phyloP scores from a whole-genome alignment of 75 land plant genomes.

The Selaginella tamariscina region DNA sequence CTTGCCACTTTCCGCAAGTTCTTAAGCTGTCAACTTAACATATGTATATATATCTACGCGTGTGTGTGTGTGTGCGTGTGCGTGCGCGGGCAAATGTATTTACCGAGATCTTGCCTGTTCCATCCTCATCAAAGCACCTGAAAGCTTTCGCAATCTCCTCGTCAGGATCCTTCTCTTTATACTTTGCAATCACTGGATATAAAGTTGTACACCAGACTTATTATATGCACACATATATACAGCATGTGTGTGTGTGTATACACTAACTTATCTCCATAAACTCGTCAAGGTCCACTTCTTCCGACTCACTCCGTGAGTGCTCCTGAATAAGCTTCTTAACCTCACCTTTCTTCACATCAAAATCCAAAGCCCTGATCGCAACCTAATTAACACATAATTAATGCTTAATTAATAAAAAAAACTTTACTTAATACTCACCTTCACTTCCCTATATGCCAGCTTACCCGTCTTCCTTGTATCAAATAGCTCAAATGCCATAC shows the following conservation, averaged over 20 bases:
- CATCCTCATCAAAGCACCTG: slow-evolving; percentile 30
- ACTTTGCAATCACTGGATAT: slow-evolving; percentile 20
- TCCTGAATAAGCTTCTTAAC: slow-evolving; percentile 26
- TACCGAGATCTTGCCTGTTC: slow-evolving; percentile 33
- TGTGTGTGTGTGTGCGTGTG: too few species aligned
- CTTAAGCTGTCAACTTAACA: slow-evolving; percentile 19
- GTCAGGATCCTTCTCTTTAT: slow-evolving; percentile 33
- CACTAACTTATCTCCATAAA: slow-evolving; percentile 30
- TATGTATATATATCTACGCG: too few species aligned
- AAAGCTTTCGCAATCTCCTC: slow-evolving; percentile 30
- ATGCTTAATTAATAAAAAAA: too few species aligned
- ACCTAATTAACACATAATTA: too few species aligned
- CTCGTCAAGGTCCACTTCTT: slow-evolving; percentile 26
- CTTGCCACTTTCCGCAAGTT: slow-evolving; percentile 30
- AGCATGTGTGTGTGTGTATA: not conserved
- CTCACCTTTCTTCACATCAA: slow-evolving; percentile 31
- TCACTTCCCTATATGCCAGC: slow-evolving; percentile 25
- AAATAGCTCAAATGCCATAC: slow-evolving; percentile 33
- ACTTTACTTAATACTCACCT: slow-evolving; percentile 25
- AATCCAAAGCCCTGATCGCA: slow-evolving; percentile 33
- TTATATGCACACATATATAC: not conserved
- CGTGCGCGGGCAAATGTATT: not conserved
- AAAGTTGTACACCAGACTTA: not conserved
- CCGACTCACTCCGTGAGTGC: slow-evolving; percentile 19
- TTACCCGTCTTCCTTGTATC: slow-evolving; percentile 28